Evolutionary conservation across 257 asterid species (phyloP).

Genomic region (Przewalskia tangutica): DNA sequence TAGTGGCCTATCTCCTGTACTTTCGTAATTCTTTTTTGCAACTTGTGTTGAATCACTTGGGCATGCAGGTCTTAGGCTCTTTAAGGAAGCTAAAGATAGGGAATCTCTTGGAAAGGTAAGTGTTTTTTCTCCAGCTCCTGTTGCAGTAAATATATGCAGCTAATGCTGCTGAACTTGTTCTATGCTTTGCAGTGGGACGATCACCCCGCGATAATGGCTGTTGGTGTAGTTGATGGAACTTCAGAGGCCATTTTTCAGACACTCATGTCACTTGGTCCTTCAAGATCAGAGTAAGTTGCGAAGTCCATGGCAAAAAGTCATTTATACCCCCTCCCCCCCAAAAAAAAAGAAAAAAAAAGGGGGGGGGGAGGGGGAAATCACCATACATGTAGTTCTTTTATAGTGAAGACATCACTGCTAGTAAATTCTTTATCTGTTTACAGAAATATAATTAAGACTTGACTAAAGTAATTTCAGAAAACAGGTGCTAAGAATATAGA

Average conservation of each 20-base stretch:
- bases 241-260: conserved; percentile 90
- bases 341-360: neutral
- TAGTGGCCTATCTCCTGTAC: neutral
- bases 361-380: neutral
- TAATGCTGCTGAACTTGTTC: conserved; percentile 3
- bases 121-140: neutral
- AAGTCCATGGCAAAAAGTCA: neutral
- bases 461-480: neutral
- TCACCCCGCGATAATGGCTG: conserved; percentile 95
- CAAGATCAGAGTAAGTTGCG: conserved; percentile 81
- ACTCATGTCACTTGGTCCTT: conserved; percentile 95
- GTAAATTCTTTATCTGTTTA: neutral
- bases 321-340: neutral
- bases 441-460: neutral
- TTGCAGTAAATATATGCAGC: neutral
- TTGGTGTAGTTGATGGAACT: conserved; percentile 80
- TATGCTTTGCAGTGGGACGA: conserved; percentile 52
- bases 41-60: conserved; percentile 4
- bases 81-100: conserved; percentile 91
- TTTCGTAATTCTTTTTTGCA: neutral
- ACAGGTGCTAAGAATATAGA: neutral
- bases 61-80: conserved; percentile 72
- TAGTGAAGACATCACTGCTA: neutral
- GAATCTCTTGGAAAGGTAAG: conserved; percentile 59
- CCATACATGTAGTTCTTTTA: neutral